These are phyloP conservation scores for Penicillium rolfsii DNA, from an alignment of 2,329 filamentous ascomycete species.

Conservation along the genomic window DNA sequence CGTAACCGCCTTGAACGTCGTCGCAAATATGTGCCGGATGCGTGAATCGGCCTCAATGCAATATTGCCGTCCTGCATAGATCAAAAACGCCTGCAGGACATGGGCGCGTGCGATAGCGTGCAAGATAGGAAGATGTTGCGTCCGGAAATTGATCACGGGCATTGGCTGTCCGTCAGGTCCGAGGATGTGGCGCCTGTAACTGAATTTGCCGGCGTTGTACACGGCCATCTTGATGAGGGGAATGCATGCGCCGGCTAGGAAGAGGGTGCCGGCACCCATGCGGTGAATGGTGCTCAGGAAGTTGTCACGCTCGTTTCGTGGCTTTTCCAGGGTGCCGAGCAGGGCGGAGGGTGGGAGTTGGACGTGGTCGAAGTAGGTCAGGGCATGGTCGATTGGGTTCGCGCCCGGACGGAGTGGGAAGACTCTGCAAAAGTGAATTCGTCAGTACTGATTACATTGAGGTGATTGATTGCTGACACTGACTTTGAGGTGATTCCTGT, in stretches of 20 bases:
- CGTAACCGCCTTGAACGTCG: not conserved
- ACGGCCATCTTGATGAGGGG: conserved; percentile 25
- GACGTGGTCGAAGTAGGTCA: conserved; percentile 28
- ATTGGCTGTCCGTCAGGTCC: conserved; percentile 12
- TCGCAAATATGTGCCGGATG: not conserved
- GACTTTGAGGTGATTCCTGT: conserved; percentile 19
- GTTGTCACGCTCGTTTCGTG: conserved; percentile 12
- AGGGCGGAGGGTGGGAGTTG: conserved; percentile 24
- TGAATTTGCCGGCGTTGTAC: conserved; percentile 27
- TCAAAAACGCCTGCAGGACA: conserved; percentile 22
- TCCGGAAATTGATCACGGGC: conserved; percentile 30
- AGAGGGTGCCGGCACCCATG: conserved; percentile 22
- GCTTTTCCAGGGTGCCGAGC: conserved; percentile 23
- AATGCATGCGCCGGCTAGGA: conserved; percentile 18
- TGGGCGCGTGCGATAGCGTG: conserved; percentile 26
- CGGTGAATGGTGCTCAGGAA: conserved; percentile 21
- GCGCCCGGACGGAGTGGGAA: conserved; percentile 9
- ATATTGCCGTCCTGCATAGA: not conserved
- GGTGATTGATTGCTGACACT: not conserved
- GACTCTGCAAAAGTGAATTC: not conserved
- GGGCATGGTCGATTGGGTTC: conserved; percentile 23
- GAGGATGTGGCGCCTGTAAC: conserved; percentile 22
- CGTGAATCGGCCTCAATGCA: not conserved
- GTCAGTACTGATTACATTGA: not conserved
- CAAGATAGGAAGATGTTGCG: conserved; percentile 32